Base-by-base conservation (phyloP, 192 early-diverging fungal species). In the Mortierella alpina region DNA sequence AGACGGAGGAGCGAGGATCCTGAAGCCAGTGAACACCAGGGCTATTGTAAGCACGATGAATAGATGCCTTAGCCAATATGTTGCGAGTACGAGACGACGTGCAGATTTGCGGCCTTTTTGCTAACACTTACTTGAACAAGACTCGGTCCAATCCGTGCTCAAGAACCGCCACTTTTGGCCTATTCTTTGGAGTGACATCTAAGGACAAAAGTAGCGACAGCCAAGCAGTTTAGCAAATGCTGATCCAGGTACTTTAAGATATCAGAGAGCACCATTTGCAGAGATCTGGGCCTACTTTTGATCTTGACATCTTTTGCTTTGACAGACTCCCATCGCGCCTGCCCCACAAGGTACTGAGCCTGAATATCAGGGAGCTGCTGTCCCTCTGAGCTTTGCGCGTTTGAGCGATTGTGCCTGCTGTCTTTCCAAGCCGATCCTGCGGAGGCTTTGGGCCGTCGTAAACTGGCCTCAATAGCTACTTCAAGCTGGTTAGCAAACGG, bases 1-100 rank as follows among this genome's bases (percentile, higher is more conserved):
- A 96, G 0, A 91, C 88, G 44, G 86, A 83, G 23, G 93, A 89
- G 20, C 90, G 81, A 45, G 93, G 88, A 81, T 96, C 94, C 75
- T 93, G 89, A 17, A 98, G 81, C 58, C 84, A 88, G 51, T 96
- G 95, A 5, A 94, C 91, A 22, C 95, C 96, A 5, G 94, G 92
- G 50, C 92, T 95, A 62, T 81, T 86, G 59, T 75, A 58, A 15
- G n/a, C 22, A 6, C 58, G 31, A 82, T 73, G 2, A 7, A 7
- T 41, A 45, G 51, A 17, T 66, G 8, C 2, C 10, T 45, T 59
- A 41, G 20, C 39, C 18, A 60, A 22, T 8, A 13, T n/a, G 56
- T 15, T 12, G 22, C 4, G 9, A 15, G 40, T 75, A 31, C 48
- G 23, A 4, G 66, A 12, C 3, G 12, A 50, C 20, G 40, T 5